phyloP scores from a whole-genome alignment of 202 grass and related monocot species.

The Panicum hallii region DNA sequence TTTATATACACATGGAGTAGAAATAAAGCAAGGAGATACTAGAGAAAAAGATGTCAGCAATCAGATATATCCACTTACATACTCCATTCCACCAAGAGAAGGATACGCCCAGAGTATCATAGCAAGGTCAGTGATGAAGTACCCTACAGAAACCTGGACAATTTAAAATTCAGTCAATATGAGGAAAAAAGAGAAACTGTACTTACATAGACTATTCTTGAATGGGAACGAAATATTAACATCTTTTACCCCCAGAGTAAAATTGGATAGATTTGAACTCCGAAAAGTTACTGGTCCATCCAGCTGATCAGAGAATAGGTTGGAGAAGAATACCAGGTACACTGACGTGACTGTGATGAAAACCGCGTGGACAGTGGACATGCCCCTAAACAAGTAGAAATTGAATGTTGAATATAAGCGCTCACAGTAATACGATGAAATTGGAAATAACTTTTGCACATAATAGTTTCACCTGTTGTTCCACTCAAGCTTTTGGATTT shows the following conservation, averaged over 20 bases:
- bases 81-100: slow-evolving; percentile 91
- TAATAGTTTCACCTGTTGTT: slow-evolving; percentile 74
- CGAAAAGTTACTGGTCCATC: slow-evolving; percentile 76
- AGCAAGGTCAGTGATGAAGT: slow-evolving; percentile 86
- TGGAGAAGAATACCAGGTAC: slow-evolving; percentile 94
- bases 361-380: slow-evolving; percentile 92
- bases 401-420: slow-evolving; percentile 8
- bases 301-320: slow-evolving; percentile 83
- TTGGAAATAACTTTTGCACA: slow-evolving; percentile 22
- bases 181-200: neutral
- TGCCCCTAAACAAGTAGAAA: slow-evolving; percentile 67
- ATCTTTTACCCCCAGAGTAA: slow-evolving; percentile 82
- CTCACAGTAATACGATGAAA: slow-evolving; percentile 28
- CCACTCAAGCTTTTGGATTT: slow-evolving; percentile 95
- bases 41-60: slow-evolving; percentile 31
- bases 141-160: slow-evolving; percentile 86
- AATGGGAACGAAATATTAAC: slow-evolving; percentile 16
- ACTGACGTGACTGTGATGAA: slow-evolving; percentile 91
- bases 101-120: slow-evolving; percentile 96
- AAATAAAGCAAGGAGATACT: slow-evolving; percentile 38
- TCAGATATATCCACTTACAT: slow-evolving; percentile 68
- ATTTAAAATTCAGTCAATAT: slow-evolving; percentile 40
- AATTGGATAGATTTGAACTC: slow-evolving; percentile 81
- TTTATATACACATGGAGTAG: neutral
- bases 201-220: slow-evolving; percentile 24